Conservation (phyloP, 2,329 filamentous ascomycete genomes). For the Alternaria gaisen region DNA sequence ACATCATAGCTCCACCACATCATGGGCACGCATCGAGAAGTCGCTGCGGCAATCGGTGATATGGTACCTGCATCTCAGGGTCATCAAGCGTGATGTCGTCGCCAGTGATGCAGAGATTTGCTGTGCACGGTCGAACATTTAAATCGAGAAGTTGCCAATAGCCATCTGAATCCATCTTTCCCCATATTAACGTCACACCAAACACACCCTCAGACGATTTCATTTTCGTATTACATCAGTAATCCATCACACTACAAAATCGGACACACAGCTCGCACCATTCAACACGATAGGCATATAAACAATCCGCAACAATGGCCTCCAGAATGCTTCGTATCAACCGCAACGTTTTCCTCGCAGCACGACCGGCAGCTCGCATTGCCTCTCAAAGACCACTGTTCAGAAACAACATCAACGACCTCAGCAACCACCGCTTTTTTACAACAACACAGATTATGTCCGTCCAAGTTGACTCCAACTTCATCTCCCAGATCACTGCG, state of each 20-base stretch:
- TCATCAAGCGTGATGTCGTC: conserved; percentile 10
- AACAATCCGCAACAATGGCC: conserved; percentile 8
- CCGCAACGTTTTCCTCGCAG: conserved; percentile 8
- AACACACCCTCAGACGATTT: not conserved
- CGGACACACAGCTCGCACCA: not conserved
- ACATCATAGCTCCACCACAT: conserved; percentile 21
- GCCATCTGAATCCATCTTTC: conserved; percentile 4
- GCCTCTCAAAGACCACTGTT: not conserved
- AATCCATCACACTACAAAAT: conserved; percentile 8
- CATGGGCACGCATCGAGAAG: conserved; percentile 10
- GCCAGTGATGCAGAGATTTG: conserved; percentile 15
- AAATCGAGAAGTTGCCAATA: conserved; percentile 1
- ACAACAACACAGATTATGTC: conserved; percentile 26
- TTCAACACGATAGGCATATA: not conserved
- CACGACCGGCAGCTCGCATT: conserved; percentile 1
- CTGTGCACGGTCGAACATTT: conserved; percentile 1
- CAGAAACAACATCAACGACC: conserved; percentile 6
- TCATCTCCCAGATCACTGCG: conserved; percentile 53
- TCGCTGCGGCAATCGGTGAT: conserved; percentile 17
- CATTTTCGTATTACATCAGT: conserved; percentile 15
- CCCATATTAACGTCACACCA: conserved; percentile 13
- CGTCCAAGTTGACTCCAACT: conserved; percentile 47
- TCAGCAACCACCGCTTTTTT: conserved; percentile 18
- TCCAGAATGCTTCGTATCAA: conserved; percentile 14
- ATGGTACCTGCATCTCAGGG: conserved; percentile 14